Conservation (phyloP, 805 yeast species). For the Saccharomycopsis fibuligera region DNA sequence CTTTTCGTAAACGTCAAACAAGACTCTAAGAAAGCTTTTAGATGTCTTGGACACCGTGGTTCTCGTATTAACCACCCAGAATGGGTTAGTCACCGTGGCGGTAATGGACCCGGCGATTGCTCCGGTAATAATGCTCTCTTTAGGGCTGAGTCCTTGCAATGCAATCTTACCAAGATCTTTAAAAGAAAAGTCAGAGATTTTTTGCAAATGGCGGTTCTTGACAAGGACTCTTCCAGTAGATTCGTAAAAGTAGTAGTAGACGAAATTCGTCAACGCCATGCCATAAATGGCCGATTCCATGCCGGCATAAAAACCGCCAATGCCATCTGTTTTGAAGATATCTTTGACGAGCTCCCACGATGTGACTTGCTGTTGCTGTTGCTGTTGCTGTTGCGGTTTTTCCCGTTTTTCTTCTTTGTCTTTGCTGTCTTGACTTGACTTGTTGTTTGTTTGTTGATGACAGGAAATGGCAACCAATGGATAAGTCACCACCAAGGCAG, state of each 20-base stretch:
- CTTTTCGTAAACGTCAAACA: conserved; percentile 54
- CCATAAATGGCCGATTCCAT: conserved; percentile 84
- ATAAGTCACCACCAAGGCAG: conserved; percentile 80
- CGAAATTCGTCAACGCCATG: conserved; percentile 76
- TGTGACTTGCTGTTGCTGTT: conserved; percentile 19
- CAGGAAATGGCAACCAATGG: conserved; percentile 86
- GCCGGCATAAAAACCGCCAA: conserved; percentile 73
- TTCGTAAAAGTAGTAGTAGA: conserved; percentile 89
- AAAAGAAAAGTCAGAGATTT: conserved; percentile 22
- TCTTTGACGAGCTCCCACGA: conserved; percentile 32
- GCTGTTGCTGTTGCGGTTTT: conserved; percentile 22
- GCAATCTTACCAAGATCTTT: conserved; percentile 10
- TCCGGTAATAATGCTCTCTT: conserved; percentile 70
- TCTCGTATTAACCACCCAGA: conserved; percentile 93
- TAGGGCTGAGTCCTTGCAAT: conserved; percentile 42
- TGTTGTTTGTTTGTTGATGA: conserved; percentile 67
- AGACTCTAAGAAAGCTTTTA: conserved; percentile 47
- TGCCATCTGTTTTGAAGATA: conserved; percentile 52
- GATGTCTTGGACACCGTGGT: conserved; percentile 52
- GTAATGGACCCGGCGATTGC: conserved; percentile 85
- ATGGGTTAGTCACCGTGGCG: conserved; percentile 76
- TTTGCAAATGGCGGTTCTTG: conserved; percentile 26
- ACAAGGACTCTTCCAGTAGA: conserved; percentile 46
- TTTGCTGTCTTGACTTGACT: conserved; percentile 22
- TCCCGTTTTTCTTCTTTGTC: conserved; percentile 11